These are phyloP conservation scores for Talaromyces borbonicus DNA, from an alignment of 495 filamentous ascomycete species.

Conservation along the genomic window DNA sequence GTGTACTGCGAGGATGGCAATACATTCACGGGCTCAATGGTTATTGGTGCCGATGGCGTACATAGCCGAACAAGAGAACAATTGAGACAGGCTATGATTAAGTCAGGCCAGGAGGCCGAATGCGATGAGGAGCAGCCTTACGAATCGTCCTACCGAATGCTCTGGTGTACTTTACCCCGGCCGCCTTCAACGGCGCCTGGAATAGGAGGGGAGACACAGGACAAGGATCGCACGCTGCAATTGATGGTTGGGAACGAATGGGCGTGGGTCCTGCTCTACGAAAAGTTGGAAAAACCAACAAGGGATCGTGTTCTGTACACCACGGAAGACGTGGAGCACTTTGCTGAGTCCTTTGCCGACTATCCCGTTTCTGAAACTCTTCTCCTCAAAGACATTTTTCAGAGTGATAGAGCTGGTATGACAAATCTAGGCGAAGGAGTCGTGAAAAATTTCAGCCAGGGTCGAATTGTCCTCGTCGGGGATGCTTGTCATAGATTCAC, in stretches of 20 bases:
- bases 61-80: constrained; percentile 32
- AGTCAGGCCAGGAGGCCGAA: constrained; percentile 9
- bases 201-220: constrained; percentile 12
- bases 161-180: constrained; percentile 19
- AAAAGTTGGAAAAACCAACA: constrained; percentile 18
- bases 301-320: constrained; percentile 19
- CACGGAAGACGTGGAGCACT: constrained; percentile 16
- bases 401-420: constrained; percentile 10
- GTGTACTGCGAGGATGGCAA: constrained; percentile 21
- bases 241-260: constrained; percentile 16
- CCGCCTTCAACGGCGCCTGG: constrained; percentile 11
- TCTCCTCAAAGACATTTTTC: constrained; percentile 21
- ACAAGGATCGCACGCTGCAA: constrained; percentile 10
- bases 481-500: constrained; percentile 21
- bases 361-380: constrained; percentile 14
- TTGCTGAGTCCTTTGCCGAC: constrained; percentile 20
- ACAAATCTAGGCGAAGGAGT: constrained; percentile 17
- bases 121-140: constrained; percentile 16
- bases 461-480: constrained; percentile 17
- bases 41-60: constrained; percentile 42
- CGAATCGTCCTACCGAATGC: constrained; percentile 13
- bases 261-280: constrained; percentile 27
- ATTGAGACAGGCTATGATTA: constrained; percentile 27
- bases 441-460: constrained; percentile 16
- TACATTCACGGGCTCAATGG: constrained; percentile 26